Base-by-base conservation (phyloP, 305 asterid genomes). In the Plantago lanceolata region DNA sequence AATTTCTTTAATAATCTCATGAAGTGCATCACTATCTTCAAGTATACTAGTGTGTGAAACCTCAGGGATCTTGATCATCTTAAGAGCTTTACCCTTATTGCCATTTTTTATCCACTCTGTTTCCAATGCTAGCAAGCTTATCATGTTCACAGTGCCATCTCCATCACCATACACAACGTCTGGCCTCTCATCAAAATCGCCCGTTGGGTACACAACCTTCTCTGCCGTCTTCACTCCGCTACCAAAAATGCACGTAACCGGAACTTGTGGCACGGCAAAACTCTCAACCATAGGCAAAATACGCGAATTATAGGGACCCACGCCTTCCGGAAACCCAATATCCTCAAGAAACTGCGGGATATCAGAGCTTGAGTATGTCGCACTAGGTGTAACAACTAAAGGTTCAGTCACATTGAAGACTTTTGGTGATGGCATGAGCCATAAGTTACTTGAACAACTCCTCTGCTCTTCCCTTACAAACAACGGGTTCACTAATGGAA, bases 61-160 rank as follows among this genome's bases (percentile, higher is more conserved):
- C 26, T 93, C 95, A n/a, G 63, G 73, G 33, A 89, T 13, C 69
- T 75, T 78, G n/a, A 85, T 55, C 74, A 88, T 77, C 68, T 84
- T 81, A n/a, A 83, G 63, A 6, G 81, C 45, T 17, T 82, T 80
- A 45, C 76, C 64, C 13, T 58, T 59, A 3, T 69, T 16, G 6
- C 76, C 75, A 13, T 55, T 26, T 5, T 55, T 26, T 17, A 5
- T 78, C 86, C 86, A 78, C 4, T 68, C 74, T 18, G 73, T 28
- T 57, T 81, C 84, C 48, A 86, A 35, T 3, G 86, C 88, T 65
- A 79, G 40, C 78, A 88, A 73, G 85, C 98, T 91, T 48, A 69
- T 57, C 93, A 81, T 80, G 59, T 86, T 89, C 71, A 89, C 98
- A 0, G 95, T 91, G 0, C 96, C 96, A 65, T 91, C 98, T 5